phyloP scores from a whole-genome alignment of 2,329 filamentous ascomycete genomes.

The Cladosporium colombiae region DNA sequence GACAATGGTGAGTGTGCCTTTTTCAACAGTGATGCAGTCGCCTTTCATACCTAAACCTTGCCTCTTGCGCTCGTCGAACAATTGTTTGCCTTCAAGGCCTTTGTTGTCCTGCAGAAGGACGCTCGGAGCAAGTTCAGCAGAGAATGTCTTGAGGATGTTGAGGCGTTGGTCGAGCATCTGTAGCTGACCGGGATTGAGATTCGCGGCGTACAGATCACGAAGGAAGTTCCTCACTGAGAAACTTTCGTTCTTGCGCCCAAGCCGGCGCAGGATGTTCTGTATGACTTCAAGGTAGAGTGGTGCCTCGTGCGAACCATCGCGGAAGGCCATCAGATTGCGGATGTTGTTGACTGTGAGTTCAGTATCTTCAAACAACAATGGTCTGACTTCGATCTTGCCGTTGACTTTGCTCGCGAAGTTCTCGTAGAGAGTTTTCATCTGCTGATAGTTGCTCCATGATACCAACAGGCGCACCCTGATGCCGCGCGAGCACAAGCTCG shows the following conservation, averaged over 20 bases:
- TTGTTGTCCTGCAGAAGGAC: background rate
- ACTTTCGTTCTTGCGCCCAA: constrained; percentile 41
- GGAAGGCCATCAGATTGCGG: constrained; percentile 57
- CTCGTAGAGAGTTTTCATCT: constrained; percentile 47
- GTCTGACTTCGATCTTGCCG: constrained; percentile 48
- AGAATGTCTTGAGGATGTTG: constrained; percentile 64
- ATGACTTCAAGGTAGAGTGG: constrained; percentile 61
- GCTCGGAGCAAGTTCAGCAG: constrained; percentile 37
- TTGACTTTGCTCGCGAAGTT: constrained; percentile 38
- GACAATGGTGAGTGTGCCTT: constrained; percentile 62
- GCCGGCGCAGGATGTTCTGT: constrained; percentile 57
- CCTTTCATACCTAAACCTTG: background rate
- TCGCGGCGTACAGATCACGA: constrained; percentile 34
- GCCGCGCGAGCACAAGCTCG: constrained; percentile 52
- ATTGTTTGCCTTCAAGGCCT: background rate
- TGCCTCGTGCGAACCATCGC: constrained; percentile 40
- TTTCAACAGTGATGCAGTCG: background rate
- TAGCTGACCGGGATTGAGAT: constrained; percentile 47
- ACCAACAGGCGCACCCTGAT: constrained; percentile 56
- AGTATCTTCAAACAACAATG: constrained; percentile 49
- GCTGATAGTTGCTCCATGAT: constrained; percentile 49
- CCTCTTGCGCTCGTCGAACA: background rate
- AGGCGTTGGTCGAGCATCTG: constrained; percentile 62
- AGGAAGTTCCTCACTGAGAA: constrained; percentile 47
- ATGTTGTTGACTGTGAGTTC: constrained; percentile 57